Percentiles rank a stretch among this genome's conserved stretches.
Evolutionary conservation across 2,329 filamentous ascomycete species (phyloP).

Genomic region (Colletotrichum sp.): DNA sequence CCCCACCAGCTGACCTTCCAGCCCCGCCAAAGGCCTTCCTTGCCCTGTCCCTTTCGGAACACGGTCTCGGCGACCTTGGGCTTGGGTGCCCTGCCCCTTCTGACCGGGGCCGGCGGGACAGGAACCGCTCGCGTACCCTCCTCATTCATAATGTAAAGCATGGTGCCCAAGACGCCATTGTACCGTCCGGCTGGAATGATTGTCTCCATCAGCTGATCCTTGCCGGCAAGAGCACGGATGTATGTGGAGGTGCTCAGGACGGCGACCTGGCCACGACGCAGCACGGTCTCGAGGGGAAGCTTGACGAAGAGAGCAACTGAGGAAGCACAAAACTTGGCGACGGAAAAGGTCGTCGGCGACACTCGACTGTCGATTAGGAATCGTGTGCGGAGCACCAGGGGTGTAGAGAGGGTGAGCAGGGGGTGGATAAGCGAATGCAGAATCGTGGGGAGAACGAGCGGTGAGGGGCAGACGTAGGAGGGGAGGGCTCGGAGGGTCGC

Average conservation of each 20-base stretch:
- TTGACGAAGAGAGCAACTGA: slow-evolving; percentile 83
- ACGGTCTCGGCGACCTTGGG: slow-evolving; percentile 45
- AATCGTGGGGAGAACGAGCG: slow-evolving; percentile 82
- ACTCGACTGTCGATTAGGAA: slow-evolving; percentile 82
- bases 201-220: slow-evolving; percentile 62
- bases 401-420: slow-evolving; percentile 80
- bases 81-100: slow-evolving; percentile 34
- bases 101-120: slow-evolving; percentile 32
- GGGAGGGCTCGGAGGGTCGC: slow-evolving; percentile 80
- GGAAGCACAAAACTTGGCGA: slow-evolving; percentile 83
- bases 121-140: slow-evolving; percentile 70
- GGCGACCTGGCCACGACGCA: slow-evolving; percentile 85
- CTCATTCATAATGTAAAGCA: slow-evolving; percentile 84
- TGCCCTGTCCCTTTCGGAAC: slow-evolving; percentile 68
- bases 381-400: slow-evolving; percentile 84
- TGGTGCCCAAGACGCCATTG: slow-evolving; percentile 85
- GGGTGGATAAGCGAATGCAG: slow-evolving; percentile 87
- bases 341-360: slow-evolving; percentile 81
- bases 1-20: slow-evolving; percentile 84
- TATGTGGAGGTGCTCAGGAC: slow-evolving; percentile 65
- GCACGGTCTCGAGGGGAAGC: slow-evolving; percentile 88
- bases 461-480: slow-evolving; percentile 73
- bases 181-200: slow-evolving; percentile 84
- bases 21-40: slow-evolving; percentile 72
- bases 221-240: slow-evolving; percentile 49